Evolutionary conservation across 1,284 basidiomycete species (phyloP).

Genomic region (Boletus holoroseus): DNA sequence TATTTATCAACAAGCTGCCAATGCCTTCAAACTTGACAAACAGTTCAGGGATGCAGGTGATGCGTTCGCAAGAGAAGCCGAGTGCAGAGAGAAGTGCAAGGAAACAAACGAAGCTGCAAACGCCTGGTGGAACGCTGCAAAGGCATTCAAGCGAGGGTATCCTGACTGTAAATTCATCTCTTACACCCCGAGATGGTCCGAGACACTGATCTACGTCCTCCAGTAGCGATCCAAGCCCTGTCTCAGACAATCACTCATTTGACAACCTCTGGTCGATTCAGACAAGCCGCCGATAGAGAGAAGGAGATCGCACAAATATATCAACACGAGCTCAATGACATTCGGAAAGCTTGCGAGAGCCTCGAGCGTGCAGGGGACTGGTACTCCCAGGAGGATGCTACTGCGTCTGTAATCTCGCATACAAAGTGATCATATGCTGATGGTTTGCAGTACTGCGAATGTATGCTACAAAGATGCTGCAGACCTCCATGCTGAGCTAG

Average conservation of each 20-base stretch:
- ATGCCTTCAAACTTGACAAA: slow-evolving; percentile 93
- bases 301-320: slow-evolving; percentile 95
- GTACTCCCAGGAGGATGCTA: slow-evolving; percentile 96
- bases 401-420: slow-evolving; percentile 55
- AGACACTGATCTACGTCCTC: slow-evolving; percentile 14
- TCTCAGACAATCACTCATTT: slow-evolving; percentile 81
- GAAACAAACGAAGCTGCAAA: slow-evolving; percentile 92
- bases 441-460: slow-evolving; percentile 75
- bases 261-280: slow-evolving; percentile 82
- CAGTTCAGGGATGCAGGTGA: slow-evolving; percentile 87
- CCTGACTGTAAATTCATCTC: slow-evolving; percentile 57
- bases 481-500: slow-evolving; percentile 87
- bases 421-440: slow-evolving; percentile 7
- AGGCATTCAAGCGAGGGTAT: slow-evolving; percentile 84
- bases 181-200: neutral
- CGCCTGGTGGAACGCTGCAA: slow-evolving; percentile 95
- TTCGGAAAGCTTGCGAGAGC: slow-evolving; percentile 82
- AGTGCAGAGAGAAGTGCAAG: slow-evolving; percentile 81
- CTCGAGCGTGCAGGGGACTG: slow-evolving; percentile 94
- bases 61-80: slow-evolving; percentile 83
- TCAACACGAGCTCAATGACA: slow-evolving; percentile 70
- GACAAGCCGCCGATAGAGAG: slow-evolving; percentile 96
- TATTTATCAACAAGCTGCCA: slow-evolving; percentile 90
- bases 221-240: slow-evolving; percentile 91
- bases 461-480: slow-evolving; percentile 95